Base-by-base conservation (phyloP, 768 basidiomycete genomes). In the Calvatia gigantea region DNA sequence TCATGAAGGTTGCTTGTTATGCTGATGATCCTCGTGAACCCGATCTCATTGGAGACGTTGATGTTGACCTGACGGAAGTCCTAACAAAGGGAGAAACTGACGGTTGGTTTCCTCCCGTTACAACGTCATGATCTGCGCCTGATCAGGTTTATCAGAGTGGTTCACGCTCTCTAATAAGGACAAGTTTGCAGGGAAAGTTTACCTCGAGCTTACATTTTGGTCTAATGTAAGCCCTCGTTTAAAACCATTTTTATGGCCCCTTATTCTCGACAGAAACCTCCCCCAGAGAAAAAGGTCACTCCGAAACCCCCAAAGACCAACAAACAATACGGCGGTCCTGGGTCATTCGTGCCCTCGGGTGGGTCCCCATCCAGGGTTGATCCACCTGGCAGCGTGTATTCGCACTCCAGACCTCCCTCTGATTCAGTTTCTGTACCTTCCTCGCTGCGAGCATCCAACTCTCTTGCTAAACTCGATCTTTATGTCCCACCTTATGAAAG, bases 1-100 rank as follows among this genome's bases (percentile, higher is more conserved):
- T 71, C 38, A 87, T 98, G 85, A 82, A 79, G 62, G 65, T 99
- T 42, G 83, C 88, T 31, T 94, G 94, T 69, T 99, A 87, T 69
- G 97, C 97, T 17, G 96, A 98, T 70, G 97, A 98, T 67, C 78
- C 90, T 47, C 84, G 91, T 53, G 97, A 99, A 65, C 97, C 97
- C 42, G 94, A 94, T 64, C 78, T 98, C 61, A 95, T 99, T 64
- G 97, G 97, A 43, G 97, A 99, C 70, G 72, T 85, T 3, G 80
- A 83, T 37, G 90, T 98, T 5, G 90, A 96, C 70, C 79, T 98
- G 35, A 89, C 87, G 3, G 90, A 92, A 64, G 96, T 88, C 6
- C 69, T 98, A 63, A 94, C 92, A 54, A 94, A 90, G 72, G 97
- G 97, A 41, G 95, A 98, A 71, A 94, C 91, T 1, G 97, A 99